Evolutionary conservation across 306 rosid genomes (phyloP).

Genomic region (Cajanus cajan): DNA sequence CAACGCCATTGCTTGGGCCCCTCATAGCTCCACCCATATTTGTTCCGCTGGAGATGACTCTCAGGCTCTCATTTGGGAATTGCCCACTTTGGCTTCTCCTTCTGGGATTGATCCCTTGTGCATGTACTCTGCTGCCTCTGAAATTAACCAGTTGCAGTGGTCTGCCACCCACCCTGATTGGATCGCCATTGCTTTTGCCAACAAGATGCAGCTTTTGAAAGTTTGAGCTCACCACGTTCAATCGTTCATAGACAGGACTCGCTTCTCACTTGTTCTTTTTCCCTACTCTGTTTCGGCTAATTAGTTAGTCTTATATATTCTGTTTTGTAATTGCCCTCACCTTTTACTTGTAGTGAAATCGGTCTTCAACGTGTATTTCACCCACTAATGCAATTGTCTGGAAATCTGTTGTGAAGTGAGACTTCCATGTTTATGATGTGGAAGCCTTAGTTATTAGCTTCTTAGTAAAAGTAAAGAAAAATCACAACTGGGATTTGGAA

Average conservation of each 20-base stretch:
- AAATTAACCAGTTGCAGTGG: slow-evolving; percentile 96
- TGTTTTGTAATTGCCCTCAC: too few relatives aligned
- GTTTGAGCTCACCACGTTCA: neutral
- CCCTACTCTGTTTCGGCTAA: neutral
- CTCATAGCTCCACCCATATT: slow-evolving; percentile 65
- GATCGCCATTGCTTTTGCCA: slow-evolving; percentile 83
- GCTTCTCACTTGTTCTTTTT: neutral
- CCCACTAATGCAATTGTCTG: neutral
- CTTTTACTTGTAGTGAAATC: too few relatives aligned
- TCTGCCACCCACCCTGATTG: slow-evolving; percentile 81
- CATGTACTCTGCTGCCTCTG: slow-evolving; percentile 65
- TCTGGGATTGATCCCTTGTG: slow-evolving; percentile 80
- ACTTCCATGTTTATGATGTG: too few relatives aligned
- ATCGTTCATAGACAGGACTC: too few relatives aligned
- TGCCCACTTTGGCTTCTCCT: slow-evolving; percentile 77
- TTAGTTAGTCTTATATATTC: too few relatives aligned
- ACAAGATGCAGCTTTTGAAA: slow-evolving; percentile 93
- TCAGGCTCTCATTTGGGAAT: slow-evolving; percentile 91
- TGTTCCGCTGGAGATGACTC: slow-evolving; percentile 85
- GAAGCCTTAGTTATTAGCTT: too few relatives aligned
- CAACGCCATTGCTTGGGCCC: slow-evolving; percentile 81
- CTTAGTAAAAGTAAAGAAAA: too few relatives aligned
- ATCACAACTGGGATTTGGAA: neutral
- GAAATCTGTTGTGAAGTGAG: too few relatives aligned
- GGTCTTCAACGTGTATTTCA: neutral